Evolutionary conservation across 2,329 filamentous ascomycete species (phyloP).

Genomic region (Talaromyces marneffei): DNA sequence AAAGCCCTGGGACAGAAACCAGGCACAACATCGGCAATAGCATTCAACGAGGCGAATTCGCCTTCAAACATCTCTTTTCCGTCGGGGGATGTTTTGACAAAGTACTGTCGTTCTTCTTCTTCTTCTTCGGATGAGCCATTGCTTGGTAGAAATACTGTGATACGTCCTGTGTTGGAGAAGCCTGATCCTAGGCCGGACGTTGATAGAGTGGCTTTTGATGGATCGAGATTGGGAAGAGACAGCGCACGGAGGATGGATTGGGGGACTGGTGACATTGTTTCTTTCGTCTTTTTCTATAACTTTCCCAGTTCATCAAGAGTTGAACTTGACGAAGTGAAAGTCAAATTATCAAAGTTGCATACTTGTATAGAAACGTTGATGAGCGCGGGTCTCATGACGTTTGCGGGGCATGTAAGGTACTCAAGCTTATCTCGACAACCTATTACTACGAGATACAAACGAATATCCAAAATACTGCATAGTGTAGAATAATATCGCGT

Average conservation of each 20-base stretch:
- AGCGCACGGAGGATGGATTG: constrained; percentile 34
- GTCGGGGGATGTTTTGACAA: constrained; percentile 36
- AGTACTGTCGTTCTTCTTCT: constrained; percentile 31
- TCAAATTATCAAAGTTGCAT: not conserved
- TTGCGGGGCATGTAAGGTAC: constrained; percentile 3
- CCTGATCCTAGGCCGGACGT: constrained; percentile 37
- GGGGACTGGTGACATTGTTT: constrained; percentile 27
- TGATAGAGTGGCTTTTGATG: constrained; percentile 31
- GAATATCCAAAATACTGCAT: not conserved
- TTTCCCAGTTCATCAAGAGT: too few relatives aligned
- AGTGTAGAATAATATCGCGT: constrained; percentile 1
- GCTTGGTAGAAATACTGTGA: constrained; percentile 28
- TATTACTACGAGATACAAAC: not conserved
- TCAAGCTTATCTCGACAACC: not conserved
- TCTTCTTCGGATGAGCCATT: not conserved
- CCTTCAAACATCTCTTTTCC: constrained; percentile 48
- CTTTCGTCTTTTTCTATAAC: not conserved
- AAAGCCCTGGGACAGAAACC: constrained; percentile 69
- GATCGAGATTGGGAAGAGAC: constrained; percentile 26
- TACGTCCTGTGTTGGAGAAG: constrained; percentile 41
- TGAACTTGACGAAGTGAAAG: not conserved
- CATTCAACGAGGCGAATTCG: constrained; percentile 77
- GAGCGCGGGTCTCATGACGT: constrained; percentile 19
- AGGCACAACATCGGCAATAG: constrained; percentile 66
- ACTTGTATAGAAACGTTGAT: not conserved